phyloP scores from a whole-genome alignment of 257 asterid genomes.

The Solanum virginianum region DNA sequence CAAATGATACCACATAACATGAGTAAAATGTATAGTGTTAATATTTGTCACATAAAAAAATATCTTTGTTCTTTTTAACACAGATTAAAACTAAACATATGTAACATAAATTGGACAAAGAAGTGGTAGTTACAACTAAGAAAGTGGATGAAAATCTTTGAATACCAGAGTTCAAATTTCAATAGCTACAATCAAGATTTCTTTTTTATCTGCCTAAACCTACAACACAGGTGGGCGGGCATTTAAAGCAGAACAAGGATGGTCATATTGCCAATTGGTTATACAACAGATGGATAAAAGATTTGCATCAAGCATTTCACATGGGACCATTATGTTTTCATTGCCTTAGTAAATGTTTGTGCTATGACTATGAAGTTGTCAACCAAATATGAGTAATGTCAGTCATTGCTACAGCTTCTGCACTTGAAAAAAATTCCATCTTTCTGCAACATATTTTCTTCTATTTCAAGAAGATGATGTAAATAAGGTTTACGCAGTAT shows the following conservation, averaged over 20 bases:
- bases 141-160: neutral
- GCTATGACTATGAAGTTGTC: neutral
- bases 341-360: neutral
- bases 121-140: neutral
- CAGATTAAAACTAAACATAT: too few species aligned
- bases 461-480: neutral
- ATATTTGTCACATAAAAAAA: too few species aligned
- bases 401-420: neutral
- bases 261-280: neutral
- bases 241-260: neutral
- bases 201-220: neutral
- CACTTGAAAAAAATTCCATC: neutral
- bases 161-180: neutral
- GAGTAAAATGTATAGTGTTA: too few species aligned
- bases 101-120: too few species aligned
- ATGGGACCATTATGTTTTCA: constrained; percentile 16
- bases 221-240: neutral
- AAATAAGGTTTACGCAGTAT: neutral
- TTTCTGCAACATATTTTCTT: neutral
- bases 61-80: too few species aligned
- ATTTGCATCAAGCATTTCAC: neutral
- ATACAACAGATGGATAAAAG: neutral
- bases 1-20: too few species aligned
- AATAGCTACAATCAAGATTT: neutral
- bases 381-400: neutral